Percentiles rank a stretch among this genome's conserved stretches.
Conservation (phyloP, 2,329 filamentous ascomycete genomes). For the Fusarium humuli region DNA sequence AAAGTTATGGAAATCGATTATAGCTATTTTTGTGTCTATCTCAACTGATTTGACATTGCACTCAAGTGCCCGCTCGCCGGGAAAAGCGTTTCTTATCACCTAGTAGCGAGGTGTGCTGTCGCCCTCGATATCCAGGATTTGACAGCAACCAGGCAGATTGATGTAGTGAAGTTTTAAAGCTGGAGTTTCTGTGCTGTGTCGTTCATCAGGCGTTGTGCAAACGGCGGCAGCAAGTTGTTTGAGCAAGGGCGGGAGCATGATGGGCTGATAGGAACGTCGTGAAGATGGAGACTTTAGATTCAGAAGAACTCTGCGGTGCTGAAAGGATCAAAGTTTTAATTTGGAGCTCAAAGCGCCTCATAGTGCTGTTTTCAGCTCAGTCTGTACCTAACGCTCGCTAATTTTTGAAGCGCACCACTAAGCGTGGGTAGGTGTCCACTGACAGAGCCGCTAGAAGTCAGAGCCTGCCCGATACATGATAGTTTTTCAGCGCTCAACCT, state of each 20-base stretch:
- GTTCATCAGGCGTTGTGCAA: not conserved
- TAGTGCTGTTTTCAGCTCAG: too few species aligned
- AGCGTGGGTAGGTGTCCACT: not conserved
- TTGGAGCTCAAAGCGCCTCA: not conserved
- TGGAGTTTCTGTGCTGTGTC: not conserved
- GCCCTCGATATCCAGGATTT: not conserved
- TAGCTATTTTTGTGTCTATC: not conserved
- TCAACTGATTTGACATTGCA: not conserved
- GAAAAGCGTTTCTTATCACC: not conserved
- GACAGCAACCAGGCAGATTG: not conserved
- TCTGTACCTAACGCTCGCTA: too few species aligned
- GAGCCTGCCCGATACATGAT: too few species aligned
- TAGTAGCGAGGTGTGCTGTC: not conserved
- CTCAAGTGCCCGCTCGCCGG: not conserved
- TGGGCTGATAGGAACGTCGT: too few species aligned
- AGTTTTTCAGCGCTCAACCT: too few species aligned
- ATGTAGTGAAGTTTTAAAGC: not conserved
- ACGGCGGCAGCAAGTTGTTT: too few species aligned
- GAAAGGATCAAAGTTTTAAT: not conserved
- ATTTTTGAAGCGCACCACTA: not conserved
- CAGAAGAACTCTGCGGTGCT: not conserved
- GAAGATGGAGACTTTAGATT: too few species aligned
- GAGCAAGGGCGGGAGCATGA: too few species aligned
- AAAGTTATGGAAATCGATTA: not conserved
- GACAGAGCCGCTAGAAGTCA: not conserved